Evolutionary conservation across 306 rosid species (phyloP).

Genomic region (Cucumis hystrix): DNA sequence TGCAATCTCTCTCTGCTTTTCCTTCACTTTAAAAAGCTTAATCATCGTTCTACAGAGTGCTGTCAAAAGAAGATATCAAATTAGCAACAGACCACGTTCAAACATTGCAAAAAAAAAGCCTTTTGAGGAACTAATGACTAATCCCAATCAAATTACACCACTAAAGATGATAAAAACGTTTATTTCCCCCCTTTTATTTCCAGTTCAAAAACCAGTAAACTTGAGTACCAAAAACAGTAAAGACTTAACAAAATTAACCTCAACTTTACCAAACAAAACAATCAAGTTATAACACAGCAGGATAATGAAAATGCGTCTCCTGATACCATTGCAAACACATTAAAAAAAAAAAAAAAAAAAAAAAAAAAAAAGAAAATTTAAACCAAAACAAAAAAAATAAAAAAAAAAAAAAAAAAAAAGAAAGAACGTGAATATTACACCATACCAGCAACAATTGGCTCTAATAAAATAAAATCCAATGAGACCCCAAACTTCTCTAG

Average conservation of each 20-base stretch:
- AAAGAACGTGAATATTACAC: neutral
- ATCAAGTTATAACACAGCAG: neutral
- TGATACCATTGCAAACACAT: neutral
- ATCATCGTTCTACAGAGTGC: slow-evolving; percentile 31
- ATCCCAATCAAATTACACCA: neutral
- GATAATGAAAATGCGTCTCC: neutral
- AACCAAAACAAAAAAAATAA: too few relatives aligned
- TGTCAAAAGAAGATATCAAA: neutral
- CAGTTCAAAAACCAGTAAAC: neutral
- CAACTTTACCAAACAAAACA: neutral
- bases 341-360: neutral
- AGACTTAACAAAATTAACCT: neutral
- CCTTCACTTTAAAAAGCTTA: slow-evolving; percentile 48
- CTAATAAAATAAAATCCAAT: neutral
- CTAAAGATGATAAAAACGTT: neutral
- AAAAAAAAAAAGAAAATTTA: neutral
- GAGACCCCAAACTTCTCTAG: neutral
- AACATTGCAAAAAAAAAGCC: neutral
- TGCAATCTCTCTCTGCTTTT: slow-evolving; percentile 41
- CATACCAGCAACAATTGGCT: neutral
- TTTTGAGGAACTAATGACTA: neutral
- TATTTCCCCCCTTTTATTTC: neutral
- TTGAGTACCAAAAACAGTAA: neutral
- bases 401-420: neutral
- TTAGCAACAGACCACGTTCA: neutral